Conservation (phyloP, 768 basidiomycete species). For the Hericium rajendrae region DNA sequence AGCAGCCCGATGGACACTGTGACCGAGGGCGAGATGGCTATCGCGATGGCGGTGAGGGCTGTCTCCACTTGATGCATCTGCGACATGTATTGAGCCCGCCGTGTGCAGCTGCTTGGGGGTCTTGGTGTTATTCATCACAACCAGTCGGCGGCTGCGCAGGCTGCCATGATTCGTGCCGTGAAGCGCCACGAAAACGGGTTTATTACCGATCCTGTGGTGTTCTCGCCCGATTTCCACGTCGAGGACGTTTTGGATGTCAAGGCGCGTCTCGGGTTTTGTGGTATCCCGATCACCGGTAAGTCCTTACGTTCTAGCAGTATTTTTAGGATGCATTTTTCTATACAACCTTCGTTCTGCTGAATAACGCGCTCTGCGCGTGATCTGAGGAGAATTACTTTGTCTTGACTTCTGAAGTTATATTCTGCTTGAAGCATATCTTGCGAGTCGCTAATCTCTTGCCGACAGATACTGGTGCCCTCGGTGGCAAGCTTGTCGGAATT, state of each 20-base stretch:
- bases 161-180: slow-evolving; percentile 94
- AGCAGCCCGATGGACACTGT: slow-evolving; percentile 99
- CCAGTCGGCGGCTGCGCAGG: slow-evolving; percentile 74
- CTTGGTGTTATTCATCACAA: slow-evolving; percentile 99
- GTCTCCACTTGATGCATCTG: slow-evolving; percentile 4
- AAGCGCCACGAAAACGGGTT: slow-evolving; percentile 99
- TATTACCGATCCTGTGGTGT: slow-evolving; percentile 88
- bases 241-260: slow-evolving; percentile 93
- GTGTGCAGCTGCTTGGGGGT: slow-evolving; percentile 72
- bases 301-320: slow-evolving; percentile 14
- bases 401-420: not conserved
- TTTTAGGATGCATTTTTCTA: slow-evolving; percentile 33
- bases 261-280: slow-evolving; percentile 84
- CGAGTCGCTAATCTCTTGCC: slow-evolving; percentile 3
- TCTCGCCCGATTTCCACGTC: slow-evolving; percentile 68
- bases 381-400: slow-evolving; percentile 43
- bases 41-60: slow-evolving; percentile 72
- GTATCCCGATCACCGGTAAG: slow-evolving; percentile 95
- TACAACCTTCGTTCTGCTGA: slow-evolving; percentile 90
- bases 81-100: slow-evolving; percentile 3
- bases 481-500: slow-evolving; percentile 91
- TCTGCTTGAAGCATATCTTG: not conserved
- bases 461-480: slow-evolving; percentile 75
- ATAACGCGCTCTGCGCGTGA: slow-evolving; percentile 65
- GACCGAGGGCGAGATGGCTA: slow-evolving; percentile 91